These are phyloP conservation scores for Cercospora beticola DNA, from an alignment of 2,329 filamentous ascomycete species.

Conservation along the genomic window DNA sequence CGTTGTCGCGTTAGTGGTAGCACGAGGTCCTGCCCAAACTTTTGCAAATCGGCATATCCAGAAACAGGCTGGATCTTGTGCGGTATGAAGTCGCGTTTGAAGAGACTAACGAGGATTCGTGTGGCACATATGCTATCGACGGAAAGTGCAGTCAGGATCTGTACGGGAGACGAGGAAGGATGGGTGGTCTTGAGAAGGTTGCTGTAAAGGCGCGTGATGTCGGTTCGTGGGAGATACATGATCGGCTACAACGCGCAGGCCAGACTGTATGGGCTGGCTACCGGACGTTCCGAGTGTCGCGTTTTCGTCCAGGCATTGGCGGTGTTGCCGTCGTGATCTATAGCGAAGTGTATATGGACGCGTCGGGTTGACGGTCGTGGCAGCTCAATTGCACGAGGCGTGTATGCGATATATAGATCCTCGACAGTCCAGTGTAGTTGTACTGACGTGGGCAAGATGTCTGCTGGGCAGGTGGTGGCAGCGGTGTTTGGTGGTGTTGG, in stretches of 20 bases:
- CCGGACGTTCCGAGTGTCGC: not conserved
- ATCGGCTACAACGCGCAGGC: not conserved
- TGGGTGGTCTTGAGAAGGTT: constrained; percentile 85
- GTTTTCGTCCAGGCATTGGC: constrained; percentile 12
- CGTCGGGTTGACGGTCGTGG: not conserved
- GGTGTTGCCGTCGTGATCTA: not conserved
- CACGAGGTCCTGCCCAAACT: constrained; percentile 75
- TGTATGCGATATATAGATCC: not conserved
- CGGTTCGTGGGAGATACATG: constrained; percentile 92
- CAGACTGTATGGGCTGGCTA: not conserved
- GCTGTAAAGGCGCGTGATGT: constrained; percentile 87
- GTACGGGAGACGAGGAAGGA: constrained; percentile 84
- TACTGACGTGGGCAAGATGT: not conserved
- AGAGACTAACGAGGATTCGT: constrained; percentile 85
- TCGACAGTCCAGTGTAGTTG: not conserved
- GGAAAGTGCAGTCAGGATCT: constrained; percentile 89
- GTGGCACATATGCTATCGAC: constrained; percentile 94
- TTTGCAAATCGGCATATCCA: constrained; percentile 85
- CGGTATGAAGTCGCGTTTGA: constrained; percentile 95
- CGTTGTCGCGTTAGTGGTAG: constrained; percentile 80
- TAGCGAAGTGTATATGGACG: not conserved
- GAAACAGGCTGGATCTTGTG: constrained; percentile 96
- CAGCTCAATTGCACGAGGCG: not conserved
- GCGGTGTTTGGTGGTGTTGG: not conserved
- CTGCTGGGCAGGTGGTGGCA: not conserved